Conservation (phyloP, 129 eudicot species). For the Centrapalus pauciflorus region DNA sequence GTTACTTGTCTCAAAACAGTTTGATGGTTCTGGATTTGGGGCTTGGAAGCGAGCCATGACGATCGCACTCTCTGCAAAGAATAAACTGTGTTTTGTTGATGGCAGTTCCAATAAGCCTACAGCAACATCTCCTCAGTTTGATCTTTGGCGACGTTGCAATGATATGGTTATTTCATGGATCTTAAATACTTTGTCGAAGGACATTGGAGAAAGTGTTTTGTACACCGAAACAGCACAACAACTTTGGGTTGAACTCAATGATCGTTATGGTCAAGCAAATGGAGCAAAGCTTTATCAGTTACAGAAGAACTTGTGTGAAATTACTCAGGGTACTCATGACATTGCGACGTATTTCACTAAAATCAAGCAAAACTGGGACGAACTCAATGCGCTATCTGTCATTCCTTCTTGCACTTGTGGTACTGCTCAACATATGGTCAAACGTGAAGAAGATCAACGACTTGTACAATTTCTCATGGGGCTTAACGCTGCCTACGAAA, state of each 20-base stretch:
- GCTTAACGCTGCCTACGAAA: no score
- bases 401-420: not conserved
- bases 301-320: not conserved
- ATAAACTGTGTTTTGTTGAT: not conserved
- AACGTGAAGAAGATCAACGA: not conserved
- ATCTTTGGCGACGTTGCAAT: not conserved
- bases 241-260: not conserved
- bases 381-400: not conserved
- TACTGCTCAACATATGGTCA: no score
- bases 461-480: not conserved
- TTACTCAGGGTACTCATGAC: not conserved
- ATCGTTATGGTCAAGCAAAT: not conserved
- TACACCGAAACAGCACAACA: not conserved
- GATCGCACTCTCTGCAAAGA: not conserved
- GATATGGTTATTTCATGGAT: not conserved
- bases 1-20: not conserved
- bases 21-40: not conserved
- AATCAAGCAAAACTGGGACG: not conserved
- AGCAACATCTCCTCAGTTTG: no score
- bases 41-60: not conserved
- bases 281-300: not conserved
- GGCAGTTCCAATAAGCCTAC: not conserved
- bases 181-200: not conserved
- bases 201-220: not conserved
- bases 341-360: not conserved